These are phyloP conservation scores for Thymus quinquecostatus DNA, from an alignment of 257 asterid species.

Conservation along the genomic window DNA sequence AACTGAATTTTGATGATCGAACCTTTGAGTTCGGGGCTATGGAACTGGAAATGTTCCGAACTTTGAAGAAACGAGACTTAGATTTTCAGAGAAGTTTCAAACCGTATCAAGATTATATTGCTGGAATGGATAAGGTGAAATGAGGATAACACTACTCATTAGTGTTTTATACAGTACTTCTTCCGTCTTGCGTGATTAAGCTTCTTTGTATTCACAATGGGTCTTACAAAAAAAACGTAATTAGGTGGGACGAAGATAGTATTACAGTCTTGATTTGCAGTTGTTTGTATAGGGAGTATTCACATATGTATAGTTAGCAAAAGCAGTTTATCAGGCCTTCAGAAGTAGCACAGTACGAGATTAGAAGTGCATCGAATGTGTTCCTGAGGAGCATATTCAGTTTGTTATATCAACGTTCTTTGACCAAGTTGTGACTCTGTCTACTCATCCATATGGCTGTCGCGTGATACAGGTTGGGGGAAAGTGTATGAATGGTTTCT, in stretches of 20 bases:
- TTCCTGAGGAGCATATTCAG: slow-evolving; percentile 84
- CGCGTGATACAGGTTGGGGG: slow-evolving; percentile 87
- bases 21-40: slow-evolving; percentile 36
- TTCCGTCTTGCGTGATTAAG: too few species aligned
- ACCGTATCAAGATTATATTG: slow-evolving; percentile 54
- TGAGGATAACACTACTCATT: not conserved
- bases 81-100: slow-evolving; percentile 48
- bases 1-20: slow-evolving; percentile 46
- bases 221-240: too few species aligned
- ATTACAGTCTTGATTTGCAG: too few species aligned
- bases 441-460: slow-evolving; percentile 97
- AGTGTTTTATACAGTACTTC: not conserved
- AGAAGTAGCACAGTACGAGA: too few species aligned
- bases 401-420: slow-evolving; percentile 76
- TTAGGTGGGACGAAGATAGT: too few species aligned
- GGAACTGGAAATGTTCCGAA: slow-evolving; percentile 47
- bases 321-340: too few species aligned
- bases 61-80: slow-evolving; percentile 51
- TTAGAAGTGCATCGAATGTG: slow-evolving; percentile 86
- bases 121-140: slow-evolving; percentile 14
- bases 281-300: too few species aligned
- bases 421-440: slow-evolving; percentile 89
- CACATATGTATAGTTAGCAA: too few species aligned
- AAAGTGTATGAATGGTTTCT: not conserved
- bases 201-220: too few species aligned